These are phyloP conservation scores for Trichoderma afroharzianum DNA, from an alignment of 2,329 filamentous ascomycete species.

Conservation along the genomic window DNA sequence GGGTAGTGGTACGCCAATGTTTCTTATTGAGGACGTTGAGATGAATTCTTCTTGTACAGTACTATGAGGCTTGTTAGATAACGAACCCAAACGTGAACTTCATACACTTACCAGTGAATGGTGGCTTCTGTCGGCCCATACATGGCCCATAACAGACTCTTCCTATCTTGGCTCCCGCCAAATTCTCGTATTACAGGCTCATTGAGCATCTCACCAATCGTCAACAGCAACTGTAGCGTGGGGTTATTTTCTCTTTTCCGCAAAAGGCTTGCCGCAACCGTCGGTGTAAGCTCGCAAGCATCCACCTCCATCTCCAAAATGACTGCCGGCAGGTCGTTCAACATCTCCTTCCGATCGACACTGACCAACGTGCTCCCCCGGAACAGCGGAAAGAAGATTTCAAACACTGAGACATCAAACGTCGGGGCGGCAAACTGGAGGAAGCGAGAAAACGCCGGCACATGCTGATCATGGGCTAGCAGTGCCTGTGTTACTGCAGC, in stretches of 20 bases:
- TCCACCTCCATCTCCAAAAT: conserved; percentile 68
- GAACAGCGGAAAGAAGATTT: conserved; percentile 85
- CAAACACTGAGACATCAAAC: conserved; percentile 92
- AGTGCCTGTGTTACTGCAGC: conserved; percentile 75
- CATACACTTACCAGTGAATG: conserved; percentile 65
- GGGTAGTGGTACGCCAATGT: conserved; percentile 74
- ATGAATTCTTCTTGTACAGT: conserved; percentile 66
- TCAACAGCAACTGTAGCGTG: conserved; percentile 66
- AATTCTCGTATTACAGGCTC: conserved; percentile 74
- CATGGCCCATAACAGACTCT: conserved; percentile 81
- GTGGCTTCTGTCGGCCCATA: conserved; percentile 91
- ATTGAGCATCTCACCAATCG: conserved; percentile 92
- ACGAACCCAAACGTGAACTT: too few species aligned
- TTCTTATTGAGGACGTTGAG: conserved; percentile 54
- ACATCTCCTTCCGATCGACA: conserved; percentile 64
- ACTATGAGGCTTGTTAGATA: conserved; percentile 35
- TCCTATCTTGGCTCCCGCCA: conserved; percentile 51
- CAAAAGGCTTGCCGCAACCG: conserved; percentile 75
- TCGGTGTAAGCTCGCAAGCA: conserved; percentile 85
- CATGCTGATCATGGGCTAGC: conserved; percentile 73
- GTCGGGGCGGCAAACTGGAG: conserved; percentile 90
- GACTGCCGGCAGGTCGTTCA: conserved; percentile 68
- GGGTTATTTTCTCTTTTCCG: conserved; percentile 65
- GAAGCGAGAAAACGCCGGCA: conserved; percentile 74
- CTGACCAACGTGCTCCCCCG: conserved; percentile 70